Evolutionary conservation across 2,329 filamentous ascomycete genomes (phyloP).

Genomic region (Pseudonectria foliicola): DNA sequence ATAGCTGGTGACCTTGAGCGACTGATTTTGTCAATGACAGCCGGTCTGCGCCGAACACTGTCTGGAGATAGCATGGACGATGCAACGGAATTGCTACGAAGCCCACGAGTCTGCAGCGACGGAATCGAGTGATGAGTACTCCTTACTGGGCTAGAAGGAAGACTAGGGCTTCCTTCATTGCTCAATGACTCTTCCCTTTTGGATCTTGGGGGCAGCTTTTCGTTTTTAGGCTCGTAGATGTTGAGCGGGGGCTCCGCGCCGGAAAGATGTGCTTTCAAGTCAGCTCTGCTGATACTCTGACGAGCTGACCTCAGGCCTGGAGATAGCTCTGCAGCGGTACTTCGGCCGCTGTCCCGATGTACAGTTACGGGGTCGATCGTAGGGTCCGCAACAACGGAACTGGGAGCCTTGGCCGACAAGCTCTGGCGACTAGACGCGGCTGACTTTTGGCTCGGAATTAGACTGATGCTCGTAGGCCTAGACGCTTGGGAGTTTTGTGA

Average conservation of each 20-base stretch:
- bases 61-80: constrained; percentile 31
- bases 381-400: constrained; percentile 33
- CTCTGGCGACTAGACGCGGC: constrained; percentile 31
- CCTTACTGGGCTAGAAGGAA: constrained; percentile 37
- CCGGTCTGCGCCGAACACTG: constrained; percentile 37
- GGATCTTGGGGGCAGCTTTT: constrained; percentile 26
- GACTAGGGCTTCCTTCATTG: constrained; percentile 38
- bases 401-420: constrained; percentile 36
- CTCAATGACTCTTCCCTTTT: constrained; percentile 38
- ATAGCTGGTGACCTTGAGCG: constrained; percentile 36
- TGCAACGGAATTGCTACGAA: constrained; percentile 26
- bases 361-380: constrained; percentile 45
- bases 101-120: constrained; percentile 28
- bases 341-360: constrained; percentile 40
- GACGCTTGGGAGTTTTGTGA: constrained; percentile 35
- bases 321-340: constrained; percentile 36
- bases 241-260: constrained; percentile 28
- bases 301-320: constrained; percentile 29
- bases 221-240: constrained; percentile 33
- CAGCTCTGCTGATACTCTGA: constrained; percentile 37
- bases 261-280: constrained; percentile 30
- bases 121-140: constrained; percentile 24
- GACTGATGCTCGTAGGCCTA: constrained; percentile 43
- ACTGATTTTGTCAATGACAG: constrained; percentile 50
- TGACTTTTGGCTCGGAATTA: constrained; percentile 38